Conservation (phyloP, 1,139 yeast species). For the Taphrina confusa region DNA sequence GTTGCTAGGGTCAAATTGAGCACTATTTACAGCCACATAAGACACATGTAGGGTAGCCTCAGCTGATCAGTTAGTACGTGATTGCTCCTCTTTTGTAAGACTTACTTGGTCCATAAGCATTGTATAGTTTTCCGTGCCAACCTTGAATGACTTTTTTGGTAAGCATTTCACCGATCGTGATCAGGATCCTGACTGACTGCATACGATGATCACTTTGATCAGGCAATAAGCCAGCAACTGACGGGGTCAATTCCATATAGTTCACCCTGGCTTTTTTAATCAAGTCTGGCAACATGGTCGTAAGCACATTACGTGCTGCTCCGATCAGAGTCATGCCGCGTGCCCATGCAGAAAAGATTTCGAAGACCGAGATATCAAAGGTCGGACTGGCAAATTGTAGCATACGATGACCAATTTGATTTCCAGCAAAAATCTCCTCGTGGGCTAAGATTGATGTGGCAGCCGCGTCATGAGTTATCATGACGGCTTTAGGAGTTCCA, state of each 20-base stretch:
- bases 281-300: conserved; percentile 37
- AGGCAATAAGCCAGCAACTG: conserved; percentile 40
- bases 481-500: conserved; percentile 41
- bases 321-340: conserved; percentile 40
- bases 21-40: conserved; percentile 34
- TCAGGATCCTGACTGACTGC: conserved; percentile 35
- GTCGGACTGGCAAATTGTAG: conserved; percentile 42
- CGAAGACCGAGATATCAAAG: conserved; percentile 41
- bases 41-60: conserved; percentile 43
- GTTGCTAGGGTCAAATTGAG: conserved; percentile 32
- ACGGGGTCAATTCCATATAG: conserved; percentile 42
- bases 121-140: conserved; percentile 38
- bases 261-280: conserved; percentile 36
- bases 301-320: conserved; percentile 36
- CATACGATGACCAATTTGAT: conserved; percentile 22
- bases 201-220: conserved; percentile 32
- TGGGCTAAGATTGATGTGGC: conserved; percentile 40
- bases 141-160: conserved; percentile 38
- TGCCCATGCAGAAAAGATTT: conserved; percentile 40
- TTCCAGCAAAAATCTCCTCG: conserved; percentile 34
- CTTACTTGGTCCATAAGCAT: conserved; percentile 43
- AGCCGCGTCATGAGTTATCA: conserved; percentile 39
- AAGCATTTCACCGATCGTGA: conserved; percentile 42
- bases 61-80: conserved; percentile 18
- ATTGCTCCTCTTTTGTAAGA: not conserved